Evolutionary conservation across 1,284 basidiomycete species (phyloP).

Genomic region (Marasmius sp.): DNA sequence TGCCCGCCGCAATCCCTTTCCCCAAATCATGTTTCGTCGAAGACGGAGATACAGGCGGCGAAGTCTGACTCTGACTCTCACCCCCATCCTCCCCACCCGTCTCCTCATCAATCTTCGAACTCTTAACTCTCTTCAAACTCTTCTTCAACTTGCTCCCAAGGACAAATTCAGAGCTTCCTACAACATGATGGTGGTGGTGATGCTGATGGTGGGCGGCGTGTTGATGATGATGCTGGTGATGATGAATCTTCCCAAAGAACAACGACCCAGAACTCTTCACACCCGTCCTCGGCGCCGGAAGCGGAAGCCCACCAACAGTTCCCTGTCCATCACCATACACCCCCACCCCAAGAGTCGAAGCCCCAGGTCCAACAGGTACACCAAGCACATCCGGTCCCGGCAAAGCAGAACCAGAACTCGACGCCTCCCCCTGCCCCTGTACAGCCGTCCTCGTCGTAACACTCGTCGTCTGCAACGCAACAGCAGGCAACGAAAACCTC

Average conservation of each 20-base stretch:
- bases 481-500: constrained; percentile 71
- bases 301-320: not conserved
- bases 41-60: not conserved
- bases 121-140: constrained; percentile 10
- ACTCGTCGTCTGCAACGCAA: constrained; percentile 70
- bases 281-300: not conserved
- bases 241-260: not conserved
- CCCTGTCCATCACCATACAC: not conserved
- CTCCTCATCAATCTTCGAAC: constrained; percentile 13
- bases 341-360: not conserved
- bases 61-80: constrained; percentile 1
- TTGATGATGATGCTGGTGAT: not conserved
- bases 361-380: not conserved
- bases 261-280: not conserved
- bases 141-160: constrained; percentile 3
- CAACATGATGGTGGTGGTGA: not conserved
- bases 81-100: constrained; percentile 13
- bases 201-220: not conserved
- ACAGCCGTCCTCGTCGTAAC: constrained; percentile 58
- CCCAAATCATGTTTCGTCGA: constrained; percentile 20
- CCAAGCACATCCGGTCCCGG: constrained; percentile 9
- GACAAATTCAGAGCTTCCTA: not conserved
- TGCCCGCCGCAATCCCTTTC: constrained; percentile 31
- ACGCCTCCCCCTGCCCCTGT: not conserved
- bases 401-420: too few species aligned